Base-by-base conservation (phyloP, 106 monocot genomes). In the Alisma plantagoaquatica region DNA sequence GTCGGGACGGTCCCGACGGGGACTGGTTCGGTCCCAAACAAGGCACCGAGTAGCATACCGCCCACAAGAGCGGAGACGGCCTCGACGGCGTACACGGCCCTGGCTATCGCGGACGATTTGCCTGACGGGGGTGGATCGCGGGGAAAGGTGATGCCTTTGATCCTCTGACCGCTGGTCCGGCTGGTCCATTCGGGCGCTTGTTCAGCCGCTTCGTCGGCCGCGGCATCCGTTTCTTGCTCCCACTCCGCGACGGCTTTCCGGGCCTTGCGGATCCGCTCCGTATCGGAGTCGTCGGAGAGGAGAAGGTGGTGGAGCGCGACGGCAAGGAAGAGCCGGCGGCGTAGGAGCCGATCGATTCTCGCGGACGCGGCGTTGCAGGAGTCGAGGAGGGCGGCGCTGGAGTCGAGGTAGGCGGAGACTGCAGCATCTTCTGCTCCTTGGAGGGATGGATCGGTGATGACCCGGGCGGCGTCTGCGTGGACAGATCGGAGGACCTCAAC, bases 11-110 rank as follows among this genome's bases (percentile, higher is more conserved):
- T 46, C 27, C 23, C 51, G 0, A 4, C 21, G 16, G 18, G 17
- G 10, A 62, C 31, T 22, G 49, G 53, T 16, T 4, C 43, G 4
- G 21, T 55, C 10, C 49, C 66, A 4, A 72, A 65, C 4, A 87
- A 43, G 15, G 35, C 49, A 2, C 64, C 54, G 2, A 35, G 17
- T 18, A 70, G 19, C 10, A 54, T 24, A 0, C 68, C 63, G 26
- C 58, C 48, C 4, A 77, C 58, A 2, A 87, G 68, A 6, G 46
- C 44, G 15, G 77, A 87, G 11, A 87, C 38, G 19, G 71, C 73
- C 25, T 77, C 77, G 9, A 82, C 82, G 53, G 88, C 75, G 61
- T 66, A 74, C 55, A 82, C 57, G 46, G 64, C 72, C 48, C 66
- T 47, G 6, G 33, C 48, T 44, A 73, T 59, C n/a, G 71, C 52